phyloP scores from a whole-genome alignment of 2,329 filamentous ascomycete species.

The Colletotrichum sojae region DNA sequence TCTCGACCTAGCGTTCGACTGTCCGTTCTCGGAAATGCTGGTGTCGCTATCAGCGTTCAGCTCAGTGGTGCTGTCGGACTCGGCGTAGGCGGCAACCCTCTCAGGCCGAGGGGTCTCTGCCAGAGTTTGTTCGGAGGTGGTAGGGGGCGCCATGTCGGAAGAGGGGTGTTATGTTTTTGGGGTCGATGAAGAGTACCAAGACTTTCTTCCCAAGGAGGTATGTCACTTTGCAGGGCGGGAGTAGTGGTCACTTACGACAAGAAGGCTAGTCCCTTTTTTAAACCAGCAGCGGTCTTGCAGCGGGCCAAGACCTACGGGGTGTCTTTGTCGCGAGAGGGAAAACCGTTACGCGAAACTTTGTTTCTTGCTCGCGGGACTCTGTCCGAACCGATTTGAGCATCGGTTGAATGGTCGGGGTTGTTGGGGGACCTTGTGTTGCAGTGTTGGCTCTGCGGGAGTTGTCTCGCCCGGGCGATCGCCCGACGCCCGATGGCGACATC shows the following conservation, averaged over 20 bases:
- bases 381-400: background rate
- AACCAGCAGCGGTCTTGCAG: conserved; percentile 1
- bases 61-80: conserved; percentile 30
- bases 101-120: background rate
- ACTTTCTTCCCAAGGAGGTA: background rate
- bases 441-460: conserved; percentile 1
- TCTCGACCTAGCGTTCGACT: background rate
- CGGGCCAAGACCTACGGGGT: background rate
- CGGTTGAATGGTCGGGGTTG: conserved; percentile 25
- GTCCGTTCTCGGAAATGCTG: conserved; percentile 23
- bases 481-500: conserved; percentile 31
- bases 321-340: background rate
- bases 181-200: background rate
- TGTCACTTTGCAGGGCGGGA: background rate
- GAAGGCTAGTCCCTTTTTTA: conserved; percentile 9
- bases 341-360: background rate
- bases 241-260: conserved; percentile 1
- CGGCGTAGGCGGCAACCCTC: background rate
- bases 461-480: conserved; percentile 26
- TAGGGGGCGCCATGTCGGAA: conserved; percentile 8
- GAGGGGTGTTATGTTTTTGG: too few relatives aligned
- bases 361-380: background rate
- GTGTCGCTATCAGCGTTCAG: conserved; percentile 33
- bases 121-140: background rate
- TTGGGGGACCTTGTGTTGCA: conserved; percentile 10